Conservation (phyloP, 805 yeast species). For the Danielia oregonensis region DNA sequence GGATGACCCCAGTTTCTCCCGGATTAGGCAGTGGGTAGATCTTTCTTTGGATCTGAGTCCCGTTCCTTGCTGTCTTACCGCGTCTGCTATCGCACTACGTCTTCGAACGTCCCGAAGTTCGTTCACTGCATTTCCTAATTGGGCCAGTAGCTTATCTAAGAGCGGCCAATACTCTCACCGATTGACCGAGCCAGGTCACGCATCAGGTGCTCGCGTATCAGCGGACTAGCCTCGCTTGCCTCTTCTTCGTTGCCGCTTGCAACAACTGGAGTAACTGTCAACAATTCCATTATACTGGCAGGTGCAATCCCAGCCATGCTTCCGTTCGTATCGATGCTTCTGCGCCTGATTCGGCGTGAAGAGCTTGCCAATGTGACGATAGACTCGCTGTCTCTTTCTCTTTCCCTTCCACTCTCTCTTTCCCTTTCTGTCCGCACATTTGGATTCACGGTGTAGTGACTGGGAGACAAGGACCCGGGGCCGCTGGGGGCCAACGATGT, state of each 20-base stretch:
- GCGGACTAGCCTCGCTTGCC: no score
- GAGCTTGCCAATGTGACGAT: constrained; percentile 42
- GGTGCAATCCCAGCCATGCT: constrained; percentile 71
- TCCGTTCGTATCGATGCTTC: constrained; percentile 52
- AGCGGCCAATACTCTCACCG: no score
- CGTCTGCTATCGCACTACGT: no score
- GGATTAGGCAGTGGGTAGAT: no score
- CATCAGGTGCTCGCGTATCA: no score
- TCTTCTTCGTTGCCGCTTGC: background rate
- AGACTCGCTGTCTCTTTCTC: constrained; percentile 39
- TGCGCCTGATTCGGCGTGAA: constrained; percentile 34
- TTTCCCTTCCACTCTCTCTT: constrained; percentile 12
- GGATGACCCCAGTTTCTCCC: no score
- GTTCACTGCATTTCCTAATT: no score
- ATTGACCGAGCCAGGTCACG: no score
- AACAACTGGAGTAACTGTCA: constrained; percentile 27
- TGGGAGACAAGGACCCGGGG: constrained; percentile 15
- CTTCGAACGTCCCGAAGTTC: no score
- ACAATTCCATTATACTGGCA: constrained; percentile 62
- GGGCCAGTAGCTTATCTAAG: no score
- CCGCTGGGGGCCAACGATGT: constrained; percentile 47
- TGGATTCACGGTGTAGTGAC: constrained; percentile 6
- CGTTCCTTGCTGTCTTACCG: no score
- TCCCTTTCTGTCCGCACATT: constrained; percentile 6
- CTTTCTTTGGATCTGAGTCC: no score